A percentile compares a stretch with the other conserved stretches of the same genome.
phyloP scores from a whole-genome alignment of 1,284 basidiomycete species.

The Malassezia slooffiae region DNA sequence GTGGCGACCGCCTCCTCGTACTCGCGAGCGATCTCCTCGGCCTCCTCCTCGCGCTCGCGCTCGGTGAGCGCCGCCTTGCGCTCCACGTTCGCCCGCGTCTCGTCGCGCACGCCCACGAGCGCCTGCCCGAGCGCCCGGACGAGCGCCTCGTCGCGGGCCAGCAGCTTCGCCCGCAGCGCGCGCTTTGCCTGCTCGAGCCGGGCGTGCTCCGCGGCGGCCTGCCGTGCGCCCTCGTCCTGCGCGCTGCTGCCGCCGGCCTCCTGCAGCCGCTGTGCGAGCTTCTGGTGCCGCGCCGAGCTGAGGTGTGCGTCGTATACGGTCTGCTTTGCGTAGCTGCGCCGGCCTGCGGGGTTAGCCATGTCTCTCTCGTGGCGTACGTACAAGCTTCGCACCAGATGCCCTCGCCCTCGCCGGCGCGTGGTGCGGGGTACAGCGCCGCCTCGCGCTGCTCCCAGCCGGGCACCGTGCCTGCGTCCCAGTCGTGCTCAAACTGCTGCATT shows the following conservation, averaged over 20 bases:
- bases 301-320: constrained; percentile 95
- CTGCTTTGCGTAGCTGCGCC: constrained; percentile 87
- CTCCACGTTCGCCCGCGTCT: constrained; percentile 87
- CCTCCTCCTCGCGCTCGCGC: constrained; percentile 85
- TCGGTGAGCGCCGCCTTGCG: constrained; percentile 90
- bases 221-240: neutral
- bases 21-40: constrained; percentile 53
- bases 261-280: constrained; percentile 65
- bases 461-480: constrained; percentile 69
- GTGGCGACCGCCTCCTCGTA: constrained; percentile 17
- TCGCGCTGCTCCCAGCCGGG: constrained; percentile 61
- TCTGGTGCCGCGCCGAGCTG: constrained; percentile 85
- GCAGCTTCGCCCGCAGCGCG: constrained; percentile 18
- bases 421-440: constrained; percentile 19
- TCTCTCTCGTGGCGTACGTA: too few relatives aligned
- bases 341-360: too few relatives aligned
- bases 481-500: constrained; percentile 60
- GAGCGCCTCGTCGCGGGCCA: constrained; percentile 32
- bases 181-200: constrained; percentile 8
- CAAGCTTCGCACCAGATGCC: constrained; percentile 95
- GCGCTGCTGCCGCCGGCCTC: neutral
- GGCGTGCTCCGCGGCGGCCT: neutral
- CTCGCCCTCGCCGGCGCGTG: constrained; percentile 42
- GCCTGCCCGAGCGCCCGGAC: constrained; percentile 18
- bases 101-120: constrained; percentile 23